Evolutionary conservation across 768 basidiomycete species (phyloP).

Genomic region (Panellus pusillus): DNA sequence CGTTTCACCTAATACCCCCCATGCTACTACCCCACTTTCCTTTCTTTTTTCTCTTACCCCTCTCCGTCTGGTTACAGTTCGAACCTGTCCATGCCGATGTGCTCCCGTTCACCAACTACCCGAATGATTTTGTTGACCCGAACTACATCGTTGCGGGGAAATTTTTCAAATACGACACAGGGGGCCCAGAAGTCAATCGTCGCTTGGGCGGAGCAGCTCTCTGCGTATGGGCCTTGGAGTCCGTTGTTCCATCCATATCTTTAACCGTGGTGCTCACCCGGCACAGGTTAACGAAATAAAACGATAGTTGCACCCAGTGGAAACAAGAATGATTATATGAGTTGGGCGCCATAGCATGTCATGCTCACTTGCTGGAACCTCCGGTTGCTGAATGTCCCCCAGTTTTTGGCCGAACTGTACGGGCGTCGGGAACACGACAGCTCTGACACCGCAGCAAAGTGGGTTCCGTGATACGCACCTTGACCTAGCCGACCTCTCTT

Average conservation of each 20-base stretch:
- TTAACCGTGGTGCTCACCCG: neutral
- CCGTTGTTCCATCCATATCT: conserved; percentile 22
- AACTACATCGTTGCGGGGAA: conserved; percentile 43
- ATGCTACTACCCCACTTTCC: conserved; percentile 25
- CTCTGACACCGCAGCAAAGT: conserved; percentile 54
- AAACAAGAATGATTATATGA: conserved; percentile 63
- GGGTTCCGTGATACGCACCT: conserved; percentile 14
- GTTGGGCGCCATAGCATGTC: conserved; percentile 68
- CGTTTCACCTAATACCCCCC: neutral
- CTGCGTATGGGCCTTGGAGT: conserved; percentile 57
- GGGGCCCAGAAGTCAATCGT: conserved; percentile 49
- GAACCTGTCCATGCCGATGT: conserved; percentile 15
- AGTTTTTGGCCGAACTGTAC: conserved; percentile 69
- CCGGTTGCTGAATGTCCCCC: neutral
- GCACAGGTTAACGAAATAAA: conserved; percentile 48
- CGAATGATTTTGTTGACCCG: conserved; percentile 59
- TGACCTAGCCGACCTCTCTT: neutral
- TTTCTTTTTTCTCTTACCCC: conserved; percentile 26
- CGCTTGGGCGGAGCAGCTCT: conserved; percentile 45
- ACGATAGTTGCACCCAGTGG: conserved; percentile 49
- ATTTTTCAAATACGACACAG: conserved; percentile 40
- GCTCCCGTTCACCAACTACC: conserved; percentile 41
- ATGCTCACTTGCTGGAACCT: neutral
- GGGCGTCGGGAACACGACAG: conserved; percentile 56
- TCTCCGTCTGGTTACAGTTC: conserved; percentile 20